Evolutionary conservation across 805 yeast species (phyloP), one percentile per base, ranked within the genome.

Genomic region (Cyberlindnera misumaiensis): DNA sequence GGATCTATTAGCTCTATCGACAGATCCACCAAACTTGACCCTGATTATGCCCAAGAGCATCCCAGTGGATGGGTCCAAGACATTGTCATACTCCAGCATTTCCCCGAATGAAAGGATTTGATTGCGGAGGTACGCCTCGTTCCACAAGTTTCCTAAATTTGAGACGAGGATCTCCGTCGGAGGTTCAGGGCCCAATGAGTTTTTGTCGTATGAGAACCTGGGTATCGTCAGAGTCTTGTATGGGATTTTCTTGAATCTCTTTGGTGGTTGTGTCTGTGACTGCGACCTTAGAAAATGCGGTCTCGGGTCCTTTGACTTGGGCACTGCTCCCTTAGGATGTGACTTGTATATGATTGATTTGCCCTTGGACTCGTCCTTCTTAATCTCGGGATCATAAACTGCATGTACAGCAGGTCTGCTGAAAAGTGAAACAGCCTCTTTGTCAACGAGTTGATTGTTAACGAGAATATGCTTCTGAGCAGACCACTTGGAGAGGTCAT

Each of bases 171-270:
- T 58, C 50, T 82, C 88, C 8, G 74, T 63, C 4, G 78, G 69
- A 1, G 95, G 96, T 13, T 79, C 75, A 0, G 82, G 79, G 0
- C 93, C 94, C 11, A 85, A 54, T 0, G 94, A 84, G 51, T 80
- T 68, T 41, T 77, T 70, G 56, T 87, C 95, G 55, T 70, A 84
- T 5, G 27, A 3, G 18, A 44, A 41, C 11, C 28, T 43, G 3
- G 73, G 62, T 24, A 58, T 58, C 0, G 70, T 67, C 12, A 71
- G 58, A 14, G 65, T 65, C 43, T 65, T 69, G 50, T 58, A 67
- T 0, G 70, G 70, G 33, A 64, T 54, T 32, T 64, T 65, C 42
- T 63, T 70, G 11, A 66, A 59, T 36, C 51, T 53, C 46, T 67
- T 68, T 49, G 30, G 38, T 3, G 32, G 17, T 3, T 32, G 31